Evolutionary conservation across 208 protist species (phyloP).

Genomic region (Crithidia brevicula): DNA sequence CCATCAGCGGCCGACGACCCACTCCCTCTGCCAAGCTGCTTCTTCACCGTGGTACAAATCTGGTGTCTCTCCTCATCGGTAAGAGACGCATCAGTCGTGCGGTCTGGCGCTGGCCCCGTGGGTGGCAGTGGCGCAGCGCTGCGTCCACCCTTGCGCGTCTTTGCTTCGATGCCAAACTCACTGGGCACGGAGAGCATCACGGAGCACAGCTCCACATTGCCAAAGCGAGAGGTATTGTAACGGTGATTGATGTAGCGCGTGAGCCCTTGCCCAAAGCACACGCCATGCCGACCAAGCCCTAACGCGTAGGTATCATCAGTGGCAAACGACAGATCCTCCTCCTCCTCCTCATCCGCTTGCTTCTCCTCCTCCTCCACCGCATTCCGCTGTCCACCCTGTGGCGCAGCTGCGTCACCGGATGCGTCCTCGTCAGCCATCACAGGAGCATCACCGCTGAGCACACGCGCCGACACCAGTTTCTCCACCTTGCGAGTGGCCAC

Average conservation of each 20-base stretch:
- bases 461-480: slow-evolving; percentile 20
- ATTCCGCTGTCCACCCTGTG: no score
- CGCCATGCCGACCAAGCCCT: slow-evolving; percentile 63
- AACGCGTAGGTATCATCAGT: slow-evolving; percentile 85
- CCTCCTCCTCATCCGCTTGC: slow-evolving; percentile 4
- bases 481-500: slow-evolving; percentile 67
- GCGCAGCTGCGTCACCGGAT: no score
- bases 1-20: no score
- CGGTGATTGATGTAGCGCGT: slow-evolving; percentile 90
- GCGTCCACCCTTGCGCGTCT: not conserved
- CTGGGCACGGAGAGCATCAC: slow-evolving; percentile 77
- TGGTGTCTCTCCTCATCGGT: not conserved
- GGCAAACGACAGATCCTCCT: slow-evolving; percentile 57
- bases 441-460: not conserved
- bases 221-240: slow-evolving; percentile 83
- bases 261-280: slow-evolving; percentile 84
- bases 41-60: not conserved
- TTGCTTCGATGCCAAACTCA: slow-evolving; percentile 38
- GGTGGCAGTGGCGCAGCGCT: not conserved
- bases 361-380: not conserved
- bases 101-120: not conserved
- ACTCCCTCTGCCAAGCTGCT: no score
- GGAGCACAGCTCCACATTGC: slow-evolving; percentile 87
- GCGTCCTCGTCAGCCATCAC: no score
- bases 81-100: not conserved